Percentiles rank a stretch among this genome's conserved stretches.
Conservation (phyloP, 768 basidiomycete species). For the Collybiopsis luxurians region DNA sequence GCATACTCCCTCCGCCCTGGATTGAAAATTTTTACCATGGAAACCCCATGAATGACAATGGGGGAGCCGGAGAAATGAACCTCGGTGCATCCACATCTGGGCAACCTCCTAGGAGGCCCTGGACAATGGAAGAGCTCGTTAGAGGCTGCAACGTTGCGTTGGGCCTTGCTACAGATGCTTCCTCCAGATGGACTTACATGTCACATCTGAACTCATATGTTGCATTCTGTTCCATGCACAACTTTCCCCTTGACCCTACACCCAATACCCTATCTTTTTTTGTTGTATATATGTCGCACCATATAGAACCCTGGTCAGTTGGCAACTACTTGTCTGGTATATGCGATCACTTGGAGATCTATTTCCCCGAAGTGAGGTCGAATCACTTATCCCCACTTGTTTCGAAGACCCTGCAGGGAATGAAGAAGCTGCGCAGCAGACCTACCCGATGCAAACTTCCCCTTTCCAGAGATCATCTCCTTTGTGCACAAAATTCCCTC, state of each 20-base stretch:
- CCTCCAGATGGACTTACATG: constrained; percentile 21
- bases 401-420: constrained; percentile 20
- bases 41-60: constrained; percentile 8
- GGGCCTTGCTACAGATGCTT: constrained; percentile 24
- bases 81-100: constrained; percentile 6
- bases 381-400: constrained; percentile 20
- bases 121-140: constrained; percentile 24
- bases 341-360: constrained; percentile 25
- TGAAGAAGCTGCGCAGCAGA: constrained; percentile 8
- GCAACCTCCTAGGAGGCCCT: constrained; percentile 26
- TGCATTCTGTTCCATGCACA: constrained; percentile 27
- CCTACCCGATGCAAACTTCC: constrained; percentile 20
- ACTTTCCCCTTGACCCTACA: constrained; percentile 33
- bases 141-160: constrained; percentile 30
- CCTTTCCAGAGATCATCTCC: constrained; percentile 9
- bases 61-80: constrained; percentile 21
- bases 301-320: constrained; percentile 35
- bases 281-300: constrained; percentile 29
- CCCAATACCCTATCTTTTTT: constrained; percentile 34
- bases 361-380: constrained; percentile 26
- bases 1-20: not conserved
- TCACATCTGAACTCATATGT: constrained; percentile 37
- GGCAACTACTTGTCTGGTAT: constrained; percentile 36
- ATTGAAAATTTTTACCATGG: not conserved
- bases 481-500: not conserved